Conservation (phyloP, 495 filamentous ascomycete species). For the Xylona heveae region DNA sequence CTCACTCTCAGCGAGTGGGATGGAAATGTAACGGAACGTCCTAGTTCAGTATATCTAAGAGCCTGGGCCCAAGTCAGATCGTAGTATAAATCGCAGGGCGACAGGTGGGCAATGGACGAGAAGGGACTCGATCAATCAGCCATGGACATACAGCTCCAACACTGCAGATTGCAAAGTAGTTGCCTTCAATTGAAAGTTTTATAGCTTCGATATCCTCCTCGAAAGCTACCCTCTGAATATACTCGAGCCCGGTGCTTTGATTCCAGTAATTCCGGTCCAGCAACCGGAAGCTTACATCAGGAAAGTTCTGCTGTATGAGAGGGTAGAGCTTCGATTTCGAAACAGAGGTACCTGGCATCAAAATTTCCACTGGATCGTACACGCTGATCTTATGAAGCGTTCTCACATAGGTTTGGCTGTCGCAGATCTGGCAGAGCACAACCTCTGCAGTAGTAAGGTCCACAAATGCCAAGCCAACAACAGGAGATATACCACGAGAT, state of each 20-base stretch:
- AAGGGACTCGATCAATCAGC: no score
- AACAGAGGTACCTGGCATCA: conserved; percentile 49
- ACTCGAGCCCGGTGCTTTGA: conserved; percentile 58
- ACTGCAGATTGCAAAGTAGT: conserved; percentile 80
- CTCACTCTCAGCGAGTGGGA: conserved; percentile 65
- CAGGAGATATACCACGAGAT: conserved; percentile 62
- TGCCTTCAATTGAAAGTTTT: conserved; percentile 53
- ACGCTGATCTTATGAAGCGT: conserved; percentile 67
- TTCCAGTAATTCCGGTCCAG: conserved; percentile 78
- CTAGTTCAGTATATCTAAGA: conserved; percentile 60
- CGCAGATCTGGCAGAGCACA: conserved; percentile 74
- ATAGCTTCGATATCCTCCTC: conserved; percentile 56
- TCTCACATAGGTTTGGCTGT: conserved; percentile 69
- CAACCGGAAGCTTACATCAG: conserved; percentile 30
- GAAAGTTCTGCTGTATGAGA: conserved; percentile 50
- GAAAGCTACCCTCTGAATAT: conserved; percentile 61
- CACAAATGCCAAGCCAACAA: conserved; percentile 76
- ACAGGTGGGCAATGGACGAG: no score
- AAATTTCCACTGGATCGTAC: conserved; percentile 52
- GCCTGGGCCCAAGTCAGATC: conserved; percentile 26
- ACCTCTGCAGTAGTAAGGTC: conserved; percentile 69
- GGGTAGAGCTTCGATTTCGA: conserved; percentile 54
- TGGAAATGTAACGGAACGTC: conserved; percentile 39
- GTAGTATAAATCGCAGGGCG: background rate
- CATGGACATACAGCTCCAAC: conserved; percentile 61